A percentile compares a stretch with the other conserved stretches of the same genome.
These are phyloP conservation scores for Pyrenopolyporus hunteri DNA, from an alignment of 495 filamentous ascomycete genomes.

Conservation along the genomic window DNA sequence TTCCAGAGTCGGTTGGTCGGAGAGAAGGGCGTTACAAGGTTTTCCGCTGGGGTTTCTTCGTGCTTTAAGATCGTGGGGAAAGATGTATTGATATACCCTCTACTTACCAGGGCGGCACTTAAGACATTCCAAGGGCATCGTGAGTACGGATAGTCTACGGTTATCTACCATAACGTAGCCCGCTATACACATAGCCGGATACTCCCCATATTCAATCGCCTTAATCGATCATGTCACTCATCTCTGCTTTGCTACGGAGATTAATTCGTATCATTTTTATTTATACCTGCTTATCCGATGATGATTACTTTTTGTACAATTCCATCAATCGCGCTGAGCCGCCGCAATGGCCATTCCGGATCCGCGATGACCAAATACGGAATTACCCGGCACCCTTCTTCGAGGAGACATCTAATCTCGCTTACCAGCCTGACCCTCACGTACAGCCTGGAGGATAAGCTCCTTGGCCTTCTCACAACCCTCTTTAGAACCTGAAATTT, in stretches of 20 bases:
- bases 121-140: too few relatives aligned
- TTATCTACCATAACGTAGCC: too few relatives aligned
- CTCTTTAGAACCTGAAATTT: slow-evolving; percentile 78
- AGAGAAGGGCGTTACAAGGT: neutral
- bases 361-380: neutral
- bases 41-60: neutral
- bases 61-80: neutral
- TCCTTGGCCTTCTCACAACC: slow-evolving; percentile 88
- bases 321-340: neutral
- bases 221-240: neutral
- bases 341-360: neutral
- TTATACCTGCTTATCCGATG: slow-evolving; percentile 30
- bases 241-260: neutral
- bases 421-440: slow-evolving; percentile 50
- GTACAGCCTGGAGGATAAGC: slow-evolving; percentile 82
- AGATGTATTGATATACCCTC: neutral
- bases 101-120: too few relatives aligned
- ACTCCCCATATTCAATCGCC: too few relatives aligned
- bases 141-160: too few relatives aligned
- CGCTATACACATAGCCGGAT: too few relatives aligned
- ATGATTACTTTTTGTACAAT: slow-evolving; percentile 22
- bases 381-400: neutral
- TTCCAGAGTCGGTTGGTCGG: slow-evolving; percentile 13
- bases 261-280: slow-evolving; percentile 30
- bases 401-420: slow-evolving; percentile 36